Conservation (phyloP, 805 yeast species). For the Myxozyma neotropica region DNA sequence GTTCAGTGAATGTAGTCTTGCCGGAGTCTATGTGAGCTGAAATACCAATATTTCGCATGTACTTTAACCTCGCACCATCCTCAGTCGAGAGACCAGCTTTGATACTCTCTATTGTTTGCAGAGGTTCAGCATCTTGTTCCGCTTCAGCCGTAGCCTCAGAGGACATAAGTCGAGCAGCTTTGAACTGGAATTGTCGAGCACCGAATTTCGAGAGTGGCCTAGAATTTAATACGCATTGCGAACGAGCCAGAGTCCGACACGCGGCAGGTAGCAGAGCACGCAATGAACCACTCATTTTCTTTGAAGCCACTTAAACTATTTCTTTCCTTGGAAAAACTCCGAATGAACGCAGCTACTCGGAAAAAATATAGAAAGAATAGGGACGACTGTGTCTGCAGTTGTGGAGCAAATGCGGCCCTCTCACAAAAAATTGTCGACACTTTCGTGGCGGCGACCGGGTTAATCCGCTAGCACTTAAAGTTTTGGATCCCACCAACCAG, state of each 20-base stretch:
- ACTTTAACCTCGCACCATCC: conserved; percentile 50
- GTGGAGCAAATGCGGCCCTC: too few species aligned
- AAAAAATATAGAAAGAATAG: too few species aligned
- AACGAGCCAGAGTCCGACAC: conserved; percentile 5
- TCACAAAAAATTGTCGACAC: too few species aligned
- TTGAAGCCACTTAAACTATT: neutral
- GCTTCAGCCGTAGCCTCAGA: conserved; percentile 14
- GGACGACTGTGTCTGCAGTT: too few species aligned
- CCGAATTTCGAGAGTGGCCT: neutral
- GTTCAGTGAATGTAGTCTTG: conserved; percentile 96
- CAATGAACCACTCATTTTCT: conserved; percentile 9
- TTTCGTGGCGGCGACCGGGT: too few species aligned
- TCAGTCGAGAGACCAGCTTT: conserved; percentile 40
- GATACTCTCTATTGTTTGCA: conserved; percentile 31
- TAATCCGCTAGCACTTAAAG: too few species aligned
- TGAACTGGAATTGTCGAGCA: neutral
- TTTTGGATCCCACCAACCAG: too few species aligned
- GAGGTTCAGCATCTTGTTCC: neutral
- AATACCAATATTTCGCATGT: conserved; percentile 91
- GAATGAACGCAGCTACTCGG: too few species aligned
- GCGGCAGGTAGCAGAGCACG: conserved; percentile 11
- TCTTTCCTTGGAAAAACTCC: too few species aligned
- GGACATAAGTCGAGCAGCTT: neutral
- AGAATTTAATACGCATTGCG: neutral
- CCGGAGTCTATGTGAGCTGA: conserved; percentile 99